A percentile compares a stretch with the other conserved stretches of the same genome.
phyloP scores from a whole-genome alignment of 345 rosid species.

The Aquilaria malaccensis region DNA sequence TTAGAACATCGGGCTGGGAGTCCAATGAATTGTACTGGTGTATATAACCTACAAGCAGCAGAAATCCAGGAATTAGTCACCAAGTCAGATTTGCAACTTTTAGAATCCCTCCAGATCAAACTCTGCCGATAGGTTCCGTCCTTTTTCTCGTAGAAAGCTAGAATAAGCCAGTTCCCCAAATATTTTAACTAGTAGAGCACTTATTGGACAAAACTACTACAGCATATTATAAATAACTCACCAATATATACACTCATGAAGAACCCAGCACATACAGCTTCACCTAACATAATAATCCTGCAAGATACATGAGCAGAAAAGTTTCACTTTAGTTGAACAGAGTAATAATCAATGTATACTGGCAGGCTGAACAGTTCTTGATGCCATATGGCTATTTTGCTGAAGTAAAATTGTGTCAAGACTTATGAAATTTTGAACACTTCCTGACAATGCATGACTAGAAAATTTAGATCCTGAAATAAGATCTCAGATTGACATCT shows the following conservation, averaged over 20 bases:
- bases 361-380: too few relatives aligned
- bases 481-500: too few relatives aligned
- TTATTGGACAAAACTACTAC: neutral
- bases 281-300: slow-evolving; percentile 83
- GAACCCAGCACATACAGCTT: slow-evolving; percentile 75
- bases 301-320: slow-evolving; percentile 13
- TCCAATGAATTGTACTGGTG: slow-evolving; percentile 76
- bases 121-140: too few relatives aligned
- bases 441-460: too few relatives aligned
- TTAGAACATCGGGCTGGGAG: slow-evolving; percentile 91
- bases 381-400: too few relatives aligned
- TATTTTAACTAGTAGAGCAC: neutral
- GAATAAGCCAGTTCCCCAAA: neutral
- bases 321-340: neutral
- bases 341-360: neutral
- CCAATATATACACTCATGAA: slow-evolving; percentile 77
- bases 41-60: slow-evolving; percentile 60
- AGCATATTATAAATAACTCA: slow-evolving; percentile 24
- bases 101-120: neutral
- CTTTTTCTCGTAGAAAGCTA: neutral
- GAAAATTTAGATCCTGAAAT: too few relatives aligned
- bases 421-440: too few relatives aligned
- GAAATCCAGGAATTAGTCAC: slow-evolving; percentile 7
- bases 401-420: too few relatives aligned
- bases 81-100: neutral